Evolutionary conservation across 202 grass and related monocot species (phyloP).

Genomic region (Schoenoplectus tabernaemontani): DNA sequence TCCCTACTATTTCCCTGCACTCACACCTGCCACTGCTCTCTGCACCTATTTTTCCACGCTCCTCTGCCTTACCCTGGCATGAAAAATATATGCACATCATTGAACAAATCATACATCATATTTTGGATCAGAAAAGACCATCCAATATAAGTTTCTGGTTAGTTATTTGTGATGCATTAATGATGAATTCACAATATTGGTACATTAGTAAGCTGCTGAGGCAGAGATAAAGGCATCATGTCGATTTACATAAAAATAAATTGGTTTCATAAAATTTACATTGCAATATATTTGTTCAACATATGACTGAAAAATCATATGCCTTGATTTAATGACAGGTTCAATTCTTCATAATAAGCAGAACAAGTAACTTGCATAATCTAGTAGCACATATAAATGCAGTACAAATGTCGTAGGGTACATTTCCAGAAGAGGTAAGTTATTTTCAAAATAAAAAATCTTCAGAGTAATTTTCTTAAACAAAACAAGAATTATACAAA

Average conservation of each 20-base stretch:
- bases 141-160: not conserved
- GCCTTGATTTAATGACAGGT: not conserved
- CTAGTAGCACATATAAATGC: not conserved
- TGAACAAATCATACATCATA: not conserved
- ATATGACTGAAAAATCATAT: not conserved
- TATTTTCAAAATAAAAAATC: not conserved
- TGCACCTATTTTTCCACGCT: constrained; percentile 27
- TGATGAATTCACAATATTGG: not conserved
- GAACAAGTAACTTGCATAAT: not conserved
- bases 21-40: constrained; percentile 41
- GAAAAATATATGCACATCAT: too few species aligned
- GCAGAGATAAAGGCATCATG: not conserved
- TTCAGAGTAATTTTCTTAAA: not conserved
- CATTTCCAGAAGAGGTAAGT: not conserved
- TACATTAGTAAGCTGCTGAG: too few species aligned
- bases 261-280: too few species aligned
- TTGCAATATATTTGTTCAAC: not conserved
- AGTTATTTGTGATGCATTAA: too few species aligned
- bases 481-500: not conserved
- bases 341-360: not conserved
- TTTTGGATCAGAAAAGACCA: not conserved
- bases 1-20: constrained; percentile 64
- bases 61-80: constrained; percentile 40
- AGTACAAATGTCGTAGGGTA: not conserved
- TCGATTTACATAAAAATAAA: not conserved